phyloP scores from a whole-genome alignment of 495 filamentous ascomycete species.

The Podospora pseudopauciseta region DNA sequence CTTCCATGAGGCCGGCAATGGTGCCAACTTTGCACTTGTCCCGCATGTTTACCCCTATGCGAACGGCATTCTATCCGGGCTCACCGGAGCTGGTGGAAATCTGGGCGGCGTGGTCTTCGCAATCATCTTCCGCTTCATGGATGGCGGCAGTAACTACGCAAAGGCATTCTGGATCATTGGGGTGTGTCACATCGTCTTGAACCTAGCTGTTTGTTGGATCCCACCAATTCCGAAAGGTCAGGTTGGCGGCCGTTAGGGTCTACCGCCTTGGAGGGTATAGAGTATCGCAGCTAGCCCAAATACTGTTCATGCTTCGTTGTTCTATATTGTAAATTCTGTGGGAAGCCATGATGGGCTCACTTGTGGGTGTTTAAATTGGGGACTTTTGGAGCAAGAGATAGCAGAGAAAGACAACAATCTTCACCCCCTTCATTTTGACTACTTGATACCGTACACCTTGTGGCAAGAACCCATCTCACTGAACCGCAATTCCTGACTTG shows the following conservation, averaged over 20 bases:
- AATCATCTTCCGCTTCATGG: conserved; percentile 75
- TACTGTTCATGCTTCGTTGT: no score
- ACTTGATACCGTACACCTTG: no score
- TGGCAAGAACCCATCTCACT: no score
- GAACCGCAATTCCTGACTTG: no score
- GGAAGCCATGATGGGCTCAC: no score
- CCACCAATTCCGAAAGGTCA: conserved; percentile 59
- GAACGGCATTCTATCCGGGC: conserved; percentile 64
- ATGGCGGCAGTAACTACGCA: conserved; percentile 58
- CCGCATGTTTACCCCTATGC: conserved; percentile 80
- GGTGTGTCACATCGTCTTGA: conserved; percentile 61
- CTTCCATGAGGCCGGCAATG: conserved; percentile 82
- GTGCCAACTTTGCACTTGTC: conserved; percentile 78
- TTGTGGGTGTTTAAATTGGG: no score
- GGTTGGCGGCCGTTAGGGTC: conserved; percentile 9
- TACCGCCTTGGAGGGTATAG: no score
- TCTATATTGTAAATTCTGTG: no score
- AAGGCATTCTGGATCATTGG: conserved; percentile 77
- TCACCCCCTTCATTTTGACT: no score
- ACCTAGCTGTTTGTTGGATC: conserved; percentile 66
- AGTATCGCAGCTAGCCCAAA: no score
- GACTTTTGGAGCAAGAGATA: no score
- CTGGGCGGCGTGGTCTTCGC: conserved; percentile 83
- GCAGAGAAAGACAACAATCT: no score
- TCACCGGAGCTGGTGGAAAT: conserved; percentile 77